phyloP scores from a whole-genome alignment of 192 early-diverging fungal genomes.

The Linderina pennispora region DNA sequence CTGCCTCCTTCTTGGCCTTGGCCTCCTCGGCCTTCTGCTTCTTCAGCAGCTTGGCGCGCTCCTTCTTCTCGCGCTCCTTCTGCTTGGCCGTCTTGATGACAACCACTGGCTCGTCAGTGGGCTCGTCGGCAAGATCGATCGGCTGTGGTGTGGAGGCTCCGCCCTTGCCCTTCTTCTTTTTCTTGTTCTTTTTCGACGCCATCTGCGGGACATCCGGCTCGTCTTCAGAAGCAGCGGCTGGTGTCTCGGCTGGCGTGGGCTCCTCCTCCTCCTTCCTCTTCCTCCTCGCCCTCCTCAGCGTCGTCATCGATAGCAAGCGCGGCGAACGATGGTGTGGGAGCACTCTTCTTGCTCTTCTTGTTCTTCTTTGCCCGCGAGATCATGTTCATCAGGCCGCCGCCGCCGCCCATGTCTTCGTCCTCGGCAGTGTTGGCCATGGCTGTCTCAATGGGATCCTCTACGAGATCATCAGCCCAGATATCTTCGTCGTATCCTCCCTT shows the following conservation, averaged over 20 bases:
- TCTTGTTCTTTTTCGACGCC: slow-evolving; percentile 17
- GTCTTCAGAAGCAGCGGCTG: slow-evolving; percentile 1
- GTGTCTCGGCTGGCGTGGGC: too few species aligned
- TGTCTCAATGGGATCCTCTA: slow-evolving; percentile 5
- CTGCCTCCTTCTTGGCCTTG: slow-evolving; percentile 41
- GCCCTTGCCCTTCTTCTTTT: slow-evolving; percentile 11
- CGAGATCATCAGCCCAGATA: slow-evolving; percentile 28
- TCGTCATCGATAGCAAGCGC: slow-evolving; percentile 33
- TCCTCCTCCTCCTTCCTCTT: too few species aligned
- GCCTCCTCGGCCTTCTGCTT: slow-evolving; percentile 37
- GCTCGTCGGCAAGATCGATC: slow-evolving; percentile 27
- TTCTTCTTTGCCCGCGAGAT: slow-evolving; percentile 4
- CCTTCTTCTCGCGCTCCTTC: slow-evolving; percentile 51
- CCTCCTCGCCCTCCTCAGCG: slow-evolving; percentile 23
- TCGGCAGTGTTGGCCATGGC: background rate
- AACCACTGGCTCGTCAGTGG: slow-evolving; percentile 26
- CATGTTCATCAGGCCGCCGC: slow-evolving; percentile 1
- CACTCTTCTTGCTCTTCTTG: slow-evolving; percentile 18
- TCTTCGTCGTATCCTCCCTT: slow-evolving; percentile 11
- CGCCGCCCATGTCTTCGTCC: slow-evolving; percentile 2
- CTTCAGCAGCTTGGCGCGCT: slow-evolving; percentile 34
- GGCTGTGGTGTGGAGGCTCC: background rate
- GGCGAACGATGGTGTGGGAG: slow-evolving; percentile 7
- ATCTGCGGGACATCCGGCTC: slow-evolving; percentile 2
- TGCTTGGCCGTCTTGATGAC: slow-evolving; percentile 48